Base-by-base conservation (phyloP, 1,284 basidiomycete species). In the Cryptococcus sp. region DNA sequence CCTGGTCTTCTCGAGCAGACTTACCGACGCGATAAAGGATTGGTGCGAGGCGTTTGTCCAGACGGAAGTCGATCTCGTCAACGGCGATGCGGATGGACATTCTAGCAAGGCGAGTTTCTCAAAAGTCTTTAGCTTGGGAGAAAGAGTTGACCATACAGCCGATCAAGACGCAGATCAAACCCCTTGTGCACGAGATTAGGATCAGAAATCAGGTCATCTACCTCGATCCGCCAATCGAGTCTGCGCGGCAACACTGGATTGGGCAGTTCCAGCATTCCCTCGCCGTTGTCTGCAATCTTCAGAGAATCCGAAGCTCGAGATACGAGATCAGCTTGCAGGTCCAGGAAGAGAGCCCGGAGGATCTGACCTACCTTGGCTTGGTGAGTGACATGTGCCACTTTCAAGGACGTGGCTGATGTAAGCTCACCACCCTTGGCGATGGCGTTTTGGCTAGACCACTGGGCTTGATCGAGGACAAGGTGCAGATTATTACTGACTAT, bases 171-270 rank as follows among this genome's bases (percentile, higher is more conserved):
- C 47, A 47, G 0, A 74, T 93, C 58, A 84, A 88, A 62, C 84
- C 89, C 0, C 84, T 94, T 48, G 78, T 92, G 2, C 92, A 97
- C 69, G 92, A 97, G 69, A 87, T 98, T 53, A 81, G 93, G 66
- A 97, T 98, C 78, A 88, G 93, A 68, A 95, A 97, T 68, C 94
- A 98, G 70, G 89, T 97, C 61, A 97, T 99, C 72, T 97, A 95
- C 77, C 79, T 97, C 43, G 93, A 98, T 69, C 95, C 95, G 9
- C 94, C 94, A 46, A 88, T 97, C 74, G 94, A 98, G 72, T 82
- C 88, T 58, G 91, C 93, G 0, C 82, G 93, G 32, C 83, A 87
- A 45, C 85, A 82, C 16, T 98, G 94, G 94, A 83, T 95, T 56
- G 81, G 80, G 45, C 87, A 94, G 66, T 76, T 98, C 52, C 93